These are phyloP conservation scores for Curvularia sp. DNA, from an alignment of 2,329 filamentous ascomycete species.

Conservation along the genomic window DNA sequence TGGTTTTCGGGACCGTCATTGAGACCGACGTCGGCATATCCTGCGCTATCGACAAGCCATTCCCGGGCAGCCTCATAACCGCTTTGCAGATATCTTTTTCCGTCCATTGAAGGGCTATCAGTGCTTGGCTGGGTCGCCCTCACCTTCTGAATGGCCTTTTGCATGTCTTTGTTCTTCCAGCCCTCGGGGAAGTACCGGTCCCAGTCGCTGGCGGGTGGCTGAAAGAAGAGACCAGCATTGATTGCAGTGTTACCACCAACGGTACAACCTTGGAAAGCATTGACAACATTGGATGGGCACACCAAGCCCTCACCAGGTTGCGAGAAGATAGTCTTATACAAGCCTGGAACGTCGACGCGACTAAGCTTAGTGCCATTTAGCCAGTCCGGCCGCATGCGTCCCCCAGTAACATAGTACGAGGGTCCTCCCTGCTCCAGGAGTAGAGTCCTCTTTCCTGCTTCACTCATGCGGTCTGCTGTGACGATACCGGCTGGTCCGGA, in stretches of 20 bases:
- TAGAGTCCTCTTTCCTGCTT: slow-evolving; percentile 61
- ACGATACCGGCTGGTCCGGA: slow-evolving; percentile 63
- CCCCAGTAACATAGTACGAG: slow-evolving; percentile 60
- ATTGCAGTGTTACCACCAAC: slow-evolving; percentile 62
- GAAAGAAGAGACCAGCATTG: slow-evolving; percentile 63
- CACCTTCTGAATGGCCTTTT: slow-evolving; percentile 56
- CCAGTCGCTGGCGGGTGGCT: slow-evolving; percentile 62
- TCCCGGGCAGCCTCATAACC: slow-evolving; percentile 57
- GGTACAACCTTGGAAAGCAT: slow-evolving; percentile 59
- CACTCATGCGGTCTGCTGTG: slow-evolving; percentile 60
- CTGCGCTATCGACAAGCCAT: slow-evolving; percentile 61
- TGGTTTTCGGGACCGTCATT: slow-evolving; percentile 55
- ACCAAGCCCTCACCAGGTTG: slow-evolving; percentile 48
- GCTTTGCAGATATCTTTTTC: slow-evolving; percentile 57
- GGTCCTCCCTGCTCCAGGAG: slow-evolving; percentile 61
- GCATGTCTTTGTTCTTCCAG: slow-evolving; percentile 61
- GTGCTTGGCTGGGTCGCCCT: slow-evolving; percentile 56
- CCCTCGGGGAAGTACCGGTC: slow-evolving; percentile 59
- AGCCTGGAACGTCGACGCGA: slow-evolving; percentile 62
- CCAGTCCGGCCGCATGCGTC: slow-evolving; percentile 59
- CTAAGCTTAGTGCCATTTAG: slow-evolving; percentile 57
- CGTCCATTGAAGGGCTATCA: slow-evolving; percentile 56
- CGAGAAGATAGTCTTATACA: slow-evolving; percentile 61
- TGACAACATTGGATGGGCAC: slow-evolving; percentile 52
- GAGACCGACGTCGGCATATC: slow-evolving; percentile 58